Percentiles rank a stretch among this genome's conserved stretches.
These are phyloP conservation scores for Diaporthe ilicicola DNA, from an alignment of 2,329 filamentous ascomycete genomes.

Conservation along the genomic window DNA sequence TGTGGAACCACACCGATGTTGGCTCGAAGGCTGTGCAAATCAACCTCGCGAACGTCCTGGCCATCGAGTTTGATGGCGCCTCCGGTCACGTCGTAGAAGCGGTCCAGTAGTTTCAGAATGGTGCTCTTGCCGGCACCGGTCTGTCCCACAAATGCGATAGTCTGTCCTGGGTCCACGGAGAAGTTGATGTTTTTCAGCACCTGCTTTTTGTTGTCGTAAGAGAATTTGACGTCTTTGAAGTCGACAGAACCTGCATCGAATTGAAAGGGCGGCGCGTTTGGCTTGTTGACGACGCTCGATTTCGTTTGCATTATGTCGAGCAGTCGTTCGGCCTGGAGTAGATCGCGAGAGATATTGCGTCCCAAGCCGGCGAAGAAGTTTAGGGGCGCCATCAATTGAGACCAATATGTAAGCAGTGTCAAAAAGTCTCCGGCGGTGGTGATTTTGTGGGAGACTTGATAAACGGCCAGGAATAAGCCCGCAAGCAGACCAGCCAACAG, in stretches of 20 bases:
- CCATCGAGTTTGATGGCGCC: slow-evolving; percentile 65
- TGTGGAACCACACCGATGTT: slow-evolving; percentile 66
- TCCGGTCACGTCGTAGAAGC: slow-evolving; percentile 64
- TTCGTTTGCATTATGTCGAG: slow-evolving; percentile 67
- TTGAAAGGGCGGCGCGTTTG: slow-evolving; percentile 57
- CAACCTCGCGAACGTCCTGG: slow-evolving; percentile 64
- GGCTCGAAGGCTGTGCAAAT: slow-evolving; percentile 59
- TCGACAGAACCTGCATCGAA: slow-evolving; percentile 62
- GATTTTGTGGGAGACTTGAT: slow-evolving; percentile 67
- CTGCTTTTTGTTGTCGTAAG: slow-evolving; percentile 66
- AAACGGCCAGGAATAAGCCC: slow-evolving; percentile 66
- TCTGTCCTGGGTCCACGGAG: slow-evolving; percentile 55
- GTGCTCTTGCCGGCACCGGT: slow-evolving; percentile 69
- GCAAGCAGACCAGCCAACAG: slow-evolving; percentile 76
- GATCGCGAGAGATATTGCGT: slow-evolving; percentile 62
- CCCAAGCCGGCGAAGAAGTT: slow-evolving; percentile 72
- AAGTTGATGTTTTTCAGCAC: slow-evolving; percentile 65
- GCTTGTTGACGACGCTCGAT: slow-evolving; percentile 62
- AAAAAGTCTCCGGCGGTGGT: slow-evolving; percentile 73
- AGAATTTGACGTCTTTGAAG: slow-evolving; percentile 65
- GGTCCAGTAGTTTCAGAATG: slow-evolving; percentile 64
- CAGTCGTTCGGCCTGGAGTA: slow-evolving; percentile 66
- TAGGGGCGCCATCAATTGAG: slow-evolving; percentile 74
- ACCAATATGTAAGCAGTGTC: slow-evolving; percentile 77
- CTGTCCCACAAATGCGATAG: slow-evolving; percentile 59